These are phyloP conservation scores for Intubia oerlemansii DNA, from an alignment of 2,329 filamentous ascomycete species.

Conservation along the genomic window DNA sequence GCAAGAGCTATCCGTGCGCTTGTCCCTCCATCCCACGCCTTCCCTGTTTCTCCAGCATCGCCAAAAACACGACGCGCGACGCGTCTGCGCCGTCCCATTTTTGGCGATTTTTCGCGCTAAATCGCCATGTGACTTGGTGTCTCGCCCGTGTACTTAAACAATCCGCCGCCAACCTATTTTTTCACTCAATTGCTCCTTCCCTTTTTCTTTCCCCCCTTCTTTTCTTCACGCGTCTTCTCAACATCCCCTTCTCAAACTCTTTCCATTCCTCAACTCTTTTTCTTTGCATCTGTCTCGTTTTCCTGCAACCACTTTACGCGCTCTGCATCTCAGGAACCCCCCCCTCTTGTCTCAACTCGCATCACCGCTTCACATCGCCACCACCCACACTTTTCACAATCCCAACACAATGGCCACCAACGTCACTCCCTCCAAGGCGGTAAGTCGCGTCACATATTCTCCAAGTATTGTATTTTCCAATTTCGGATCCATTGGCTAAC, in stretches of 20 bases:
- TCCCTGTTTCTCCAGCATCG: no score
- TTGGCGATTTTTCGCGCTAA: constrained; percentile 7
- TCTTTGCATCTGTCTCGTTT: no score
- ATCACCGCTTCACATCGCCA: constrained; percentile 1
- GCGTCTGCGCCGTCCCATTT: background rate
- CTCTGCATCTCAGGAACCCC: no score
- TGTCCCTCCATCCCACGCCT: no score
- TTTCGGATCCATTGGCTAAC: constrained; percentile 12
- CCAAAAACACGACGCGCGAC: constrained; percentile 8
- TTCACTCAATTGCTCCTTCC: constrained; percentile 4
- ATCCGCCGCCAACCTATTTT: constrained; percentile 6
- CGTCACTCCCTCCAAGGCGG: constrained; percentile 14
- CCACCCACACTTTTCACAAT: no score
- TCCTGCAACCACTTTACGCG: background rate
- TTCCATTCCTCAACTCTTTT: background rate
- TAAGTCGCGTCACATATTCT: constrained; percentile 10
- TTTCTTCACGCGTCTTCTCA: no score
- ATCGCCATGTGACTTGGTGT: constrained; percentile 8
- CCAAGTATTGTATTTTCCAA: background rate
- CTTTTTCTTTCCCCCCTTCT: constrained; percentile 1
- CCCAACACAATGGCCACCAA: no score
- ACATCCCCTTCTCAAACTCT: no score
- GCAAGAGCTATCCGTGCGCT: no score
- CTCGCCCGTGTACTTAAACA: constrained; percentile 8
- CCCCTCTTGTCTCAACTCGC: no score